Evolutionary conservation across 2,329 filamentous ascomycete species (phyloP).

Genomic region (Sporothrix phasma): DNA sequence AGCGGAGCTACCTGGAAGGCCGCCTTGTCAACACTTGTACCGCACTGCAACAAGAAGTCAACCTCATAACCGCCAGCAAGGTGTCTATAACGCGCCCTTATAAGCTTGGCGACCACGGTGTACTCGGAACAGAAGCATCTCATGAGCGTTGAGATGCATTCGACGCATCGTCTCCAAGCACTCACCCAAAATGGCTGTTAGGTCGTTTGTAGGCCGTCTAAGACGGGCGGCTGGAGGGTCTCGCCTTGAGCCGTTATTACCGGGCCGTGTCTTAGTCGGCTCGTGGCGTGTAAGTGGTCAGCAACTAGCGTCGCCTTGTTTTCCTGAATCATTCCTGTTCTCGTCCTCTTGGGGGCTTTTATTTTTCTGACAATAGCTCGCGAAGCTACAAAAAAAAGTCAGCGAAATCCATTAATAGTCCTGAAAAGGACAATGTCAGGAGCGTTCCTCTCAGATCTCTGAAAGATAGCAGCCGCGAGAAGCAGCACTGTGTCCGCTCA

Average conservation of each 20-base stretch:
- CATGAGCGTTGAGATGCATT: too few species aligned
- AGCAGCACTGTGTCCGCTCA: not conserved
- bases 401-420: not conserved
- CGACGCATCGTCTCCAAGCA: not conserved
- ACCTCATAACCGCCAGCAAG: too few species aligned
- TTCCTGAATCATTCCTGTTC: too few species aligned
- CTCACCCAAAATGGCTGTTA: not conserved
- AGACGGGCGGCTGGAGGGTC: not conserved
- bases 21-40: too few species aligned
- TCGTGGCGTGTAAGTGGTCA: not conserved
- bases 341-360: not conserved
- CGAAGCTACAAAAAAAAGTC: too few species aligned
- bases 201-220: not conserved
- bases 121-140: not conserved
- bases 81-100: not conserved
- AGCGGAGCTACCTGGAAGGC: too few species aligned
- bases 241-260: not conserved
- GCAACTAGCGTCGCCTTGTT: not conserved
- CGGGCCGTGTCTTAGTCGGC: not conserved
- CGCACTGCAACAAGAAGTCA: too few species aligned
- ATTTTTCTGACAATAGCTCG: not conserved
- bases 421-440: not conserved
- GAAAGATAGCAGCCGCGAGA: not conserved
- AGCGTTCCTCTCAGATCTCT: not conserved
- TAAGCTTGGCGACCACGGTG: not conserved